phyloP scores from a whole-genome alignment of 2,329 filamentous ascomycete genomes.

The Fusarium sacchari region DNA sequence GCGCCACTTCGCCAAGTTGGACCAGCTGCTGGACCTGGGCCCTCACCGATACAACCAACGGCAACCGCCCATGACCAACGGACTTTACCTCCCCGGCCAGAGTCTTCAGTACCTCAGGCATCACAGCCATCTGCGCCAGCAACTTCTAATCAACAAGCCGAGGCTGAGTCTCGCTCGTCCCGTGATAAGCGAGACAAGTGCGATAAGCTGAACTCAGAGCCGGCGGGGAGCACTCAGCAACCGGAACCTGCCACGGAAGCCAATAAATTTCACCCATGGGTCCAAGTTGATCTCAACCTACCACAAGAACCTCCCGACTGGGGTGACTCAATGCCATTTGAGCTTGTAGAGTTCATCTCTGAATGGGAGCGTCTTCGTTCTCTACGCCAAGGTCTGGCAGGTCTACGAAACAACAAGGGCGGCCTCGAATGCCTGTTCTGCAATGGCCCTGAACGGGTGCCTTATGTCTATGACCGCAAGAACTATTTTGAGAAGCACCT shows the following conservation, averaged over 20 bases:
- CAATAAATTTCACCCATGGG: neutral
- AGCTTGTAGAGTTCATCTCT: neutral
- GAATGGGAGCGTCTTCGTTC: neutral
- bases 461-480: neutral
- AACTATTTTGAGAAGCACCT: neutral
- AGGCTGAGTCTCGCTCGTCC: neutral
- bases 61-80: neutral
- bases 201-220: neutral
- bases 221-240: neutral
- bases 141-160: neutral
- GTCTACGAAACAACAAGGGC: neutral
- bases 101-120: neutral
- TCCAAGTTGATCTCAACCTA: neutral
- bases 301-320: neutral
- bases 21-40: neutral
- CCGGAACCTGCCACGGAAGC: neutral
- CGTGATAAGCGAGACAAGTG: neutral
- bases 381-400: neutral
- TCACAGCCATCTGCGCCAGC: neutral
- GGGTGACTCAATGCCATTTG: neutral
- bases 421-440: neutral
- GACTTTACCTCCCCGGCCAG: neutral
- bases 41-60: neutral
- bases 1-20: neutral
- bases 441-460: neutral